Percentiles rank a stretch among this genome's conserved stretches.
phyloP scores from a whole-genome alignment of 1,284 basidiomycete genomes.

The Quambalaria eucalypti region DNA sequence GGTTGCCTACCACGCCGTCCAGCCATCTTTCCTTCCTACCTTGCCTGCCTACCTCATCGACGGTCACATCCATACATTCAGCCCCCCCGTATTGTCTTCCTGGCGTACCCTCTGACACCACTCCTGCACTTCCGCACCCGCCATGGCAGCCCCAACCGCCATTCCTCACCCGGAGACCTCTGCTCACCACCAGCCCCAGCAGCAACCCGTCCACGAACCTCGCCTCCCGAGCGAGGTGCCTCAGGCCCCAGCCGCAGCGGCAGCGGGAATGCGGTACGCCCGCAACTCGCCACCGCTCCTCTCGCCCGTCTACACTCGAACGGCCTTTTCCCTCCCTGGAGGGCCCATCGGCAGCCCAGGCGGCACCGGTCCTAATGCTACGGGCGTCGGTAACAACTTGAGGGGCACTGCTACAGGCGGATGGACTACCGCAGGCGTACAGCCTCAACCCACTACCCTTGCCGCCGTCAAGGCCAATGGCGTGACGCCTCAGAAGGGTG shows the following conservation, averaged over 20 bases:
- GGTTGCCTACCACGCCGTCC: too few species aligned
- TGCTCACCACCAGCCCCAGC: not conserved
- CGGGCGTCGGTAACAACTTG: not conserved
- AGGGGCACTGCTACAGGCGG: not conserved
- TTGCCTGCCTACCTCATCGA: too few species aligned
- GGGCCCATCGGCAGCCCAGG: not conserved
- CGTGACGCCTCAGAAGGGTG: not conserved
- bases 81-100: too few species aligned
- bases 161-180: not conserved
- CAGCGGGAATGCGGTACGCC: not conserved
- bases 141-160: slow-evolving; percentile 1
- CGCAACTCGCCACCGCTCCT: not conserved
- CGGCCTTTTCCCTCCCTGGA: not conserved
- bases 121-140: too few species aligned
- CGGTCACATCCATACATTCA: too few species aligned
- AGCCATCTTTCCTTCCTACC: too few species aligned
- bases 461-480: too few species aligned
- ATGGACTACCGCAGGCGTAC: not conserved
- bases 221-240: not conserved
- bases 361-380: too few species aligned
- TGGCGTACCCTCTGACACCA: too few species aligned
- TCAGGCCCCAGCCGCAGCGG: not conserved
- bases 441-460: not conserved
- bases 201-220: not conserved
- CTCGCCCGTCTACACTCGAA: not conserved